Percentiles rank a stretch among this genome's conserved stretches.
Evolutionary conservation across 1,139 yeast genomes (phyloP).

Genomic region (Diutina mesorugosa): DNA sequence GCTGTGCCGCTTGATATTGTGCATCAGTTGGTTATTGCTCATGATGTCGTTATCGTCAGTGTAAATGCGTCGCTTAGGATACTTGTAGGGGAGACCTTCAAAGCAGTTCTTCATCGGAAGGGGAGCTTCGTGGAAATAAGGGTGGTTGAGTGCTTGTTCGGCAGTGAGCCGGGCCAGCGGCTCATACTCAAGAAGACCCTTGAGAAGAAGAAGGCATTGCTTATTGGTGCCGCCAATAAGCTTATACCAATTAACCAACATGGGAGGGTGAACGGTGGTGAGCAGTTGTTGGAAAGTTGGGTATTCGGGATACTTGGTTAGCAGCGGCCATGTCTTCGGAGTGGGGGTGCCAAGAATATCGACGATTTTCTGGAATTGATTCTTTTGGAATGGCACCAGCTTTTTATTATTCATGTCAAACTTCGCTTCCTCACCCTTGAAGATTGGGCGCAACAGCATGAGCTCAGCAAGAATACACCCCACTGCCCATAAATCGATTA

Average conservation of each 20-base stretch:
- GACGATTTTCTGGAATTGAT: constrained; percentile 79
- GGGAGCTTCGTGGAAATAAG: constrained; percentile 60
- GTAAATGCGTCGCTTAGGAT: constrained; percentile 63
- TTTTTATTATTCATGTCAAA: constrained; percentile 73
- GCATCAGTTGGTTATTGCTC: constrained; percentile 5
- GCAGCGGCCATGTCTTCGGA: constrained; percentile 60
- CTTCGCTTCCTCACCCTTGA: constrained; percentile 96
- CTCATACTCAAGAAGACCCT: constrained; percentile 62
- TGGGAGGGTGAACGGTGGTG: constrained; percentile 36
- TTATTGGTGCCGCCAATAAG: constrained; percentile 64
- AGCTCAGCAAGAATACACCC: constrained; percentile 94
- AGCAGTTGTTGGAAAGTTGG: constrained; percentile 39
- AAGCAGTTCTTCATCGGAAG: constrained; percentile 60
- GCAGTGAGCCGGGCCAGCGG: constrained; percentile 55
- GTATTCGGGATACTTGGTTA: constrained; percentile 77
- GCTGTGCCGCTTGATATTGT: constrained; percentile 4
- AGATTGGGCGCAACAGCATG: constrained; percentile 77
- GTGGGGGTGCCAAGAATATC: constrained; percentile 89
- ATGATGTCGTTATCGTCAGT: constrained; percentile 65
- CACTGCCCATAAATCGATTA: constrained; percentile 93
- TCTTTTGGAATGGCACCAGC: constrained; percentile 85
- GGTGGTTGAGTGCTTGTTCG: constrained; percentile 58
- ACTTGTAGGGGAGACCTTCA: constrained; percentile 47
- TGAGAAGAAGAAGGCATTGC: constrained; percentile 52
- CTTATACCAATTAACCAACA: constrained; percentile 74